Evolutionary conservation across 1,284 basidiomycete genomes (phyloP).

Genomic region (Lignosus rhinocerotis): DNA sequence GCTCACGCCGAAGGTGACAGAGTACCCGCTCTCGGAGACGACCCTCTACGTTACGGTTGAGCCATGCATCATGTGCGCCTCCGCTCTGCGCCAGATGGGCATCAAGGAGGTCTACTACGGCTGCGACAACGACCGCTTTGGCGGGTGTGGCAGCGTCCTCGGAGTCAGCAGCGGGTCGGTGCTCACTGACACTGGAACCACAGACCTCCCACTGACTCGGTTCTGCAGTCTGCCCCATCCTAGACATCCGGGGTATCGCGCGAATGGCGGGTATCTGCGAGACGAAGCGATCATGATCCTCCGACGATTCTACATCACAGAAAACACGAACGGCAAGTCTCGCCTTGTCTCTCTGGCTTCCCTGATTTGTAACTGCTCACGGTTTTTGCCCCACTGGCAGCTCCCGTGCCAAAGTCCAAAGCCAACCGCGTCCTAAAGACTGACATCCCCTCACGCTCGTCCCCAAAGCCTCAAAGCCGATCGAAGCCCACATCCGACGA

Average conservation of each 20-base stretch:
- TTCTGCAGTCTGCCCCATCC: slow-evolving; percentile 59
- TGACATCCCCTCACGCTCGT: slow-evolving; percentile 47
- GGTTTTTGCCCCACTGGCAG: slow-evolving; percentile 46
- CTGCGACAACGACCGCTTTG: slow-evolving; percentile 95
- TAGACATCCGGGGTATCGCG: slow-evolving; percentile 73
- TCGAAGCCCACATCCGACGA: too few relatives aligned
- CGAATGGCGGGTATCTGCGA: slow-evolving; percentile 81
- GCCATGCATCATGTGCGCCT: slow-evolving; percentile 99
- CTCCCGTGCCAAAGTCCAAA: slow-evolving; percentile 77
- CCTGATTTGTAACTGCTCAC: slow-evolving; percentile 8
- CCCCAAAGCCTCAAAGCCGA: slow-evolving; percentile 7
- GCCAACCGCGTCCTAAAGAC: slow-evolving; percentile 72
- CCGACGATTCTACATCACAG: slow-evolving; percentile 93
- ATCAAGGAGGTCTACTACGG: slow-evolving; percentile 93
- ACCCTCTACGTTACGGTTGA: slow-evolving; percentile 98
- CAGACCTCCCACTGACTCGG: background rate
- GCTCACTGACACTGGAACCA: background rate
- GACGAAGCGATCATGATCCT: slow-evolving; percentile 96
- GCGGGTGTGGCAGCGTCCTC: slow-evolving; percentile 94
- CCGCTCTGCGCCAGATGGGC: slow-evolving; percentile 90
- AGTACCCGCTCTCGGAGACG: slow-evolving; percentile 74
- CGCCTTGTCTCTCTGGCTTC: background rate
- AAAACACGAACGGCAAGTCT: slow-evolving; percentile 83
- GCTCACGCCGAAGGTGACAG: slow-evolving; percentile 50
- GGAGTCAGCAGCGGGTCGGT: slow-evolving; percentile 67